Evolutionary conservation across 495 filamentous ascomycete species (phyloP).

Genomic region (Aspergillus nidulans): DNA sequence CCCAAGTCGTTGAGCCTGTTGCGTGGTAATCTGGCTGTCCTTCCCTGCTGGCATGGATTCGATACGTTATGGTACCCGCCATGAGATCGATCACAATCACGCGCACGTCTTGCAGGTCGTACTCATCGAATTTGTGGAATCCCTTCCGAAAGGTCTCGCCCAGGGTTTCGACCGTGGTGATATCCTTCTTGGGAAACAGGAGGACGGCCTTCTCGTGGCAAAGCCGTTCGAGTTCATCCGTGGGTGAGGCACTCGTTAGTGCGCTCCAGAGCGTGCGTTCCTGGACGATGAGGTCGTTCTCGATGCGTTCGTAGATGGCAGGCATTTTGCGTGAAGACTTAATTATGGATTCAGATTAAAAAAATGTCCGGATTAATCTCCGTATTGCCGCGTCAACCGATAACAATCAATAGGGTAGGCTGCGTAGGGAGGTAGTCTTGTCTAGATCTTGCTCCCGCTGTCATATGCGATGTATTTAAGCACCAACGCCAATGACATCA

Average conservation of each 20-base stretch:
- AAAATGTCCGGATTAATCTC: too few species aligned
- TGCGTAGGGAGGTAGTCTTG: too few species aligned
- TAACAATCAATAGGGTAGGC: too few species aligned
- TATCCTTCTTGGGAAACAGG: conserved; percentile 36
- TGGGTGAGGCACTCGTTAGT: neutral
- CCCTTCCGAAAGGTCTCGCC: conserved; percentile 29
- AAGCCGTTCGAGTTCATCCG: conserved; percentile 27
- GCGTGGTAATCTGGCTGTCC: neutral
- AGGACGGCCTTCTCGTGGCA: conserved; percentile 33
- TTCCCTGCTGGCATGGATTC: conserved; percentile 7
- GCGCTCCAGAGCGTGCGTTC: conserved; percentile 36
- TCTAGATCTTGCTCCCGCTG: neutral
- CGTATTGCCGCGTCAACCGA: too few species aligned
- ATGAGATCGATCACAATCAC: conserved; percentile 44
- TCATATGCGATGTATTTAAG: neutral
- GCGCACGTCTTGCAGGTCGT: conserved; percentile 35
- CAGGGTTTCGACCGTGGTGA: conserved; percentile 33
- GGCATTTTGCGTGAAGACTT: conserved; percentile 18
- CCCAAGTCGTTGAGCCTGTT: conserved; percentile 37
- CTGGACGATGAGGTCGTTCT: conserved; percentile 35
- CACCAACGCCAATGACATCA: conserved; percentile 6
- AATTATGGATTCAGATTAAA: neutral
- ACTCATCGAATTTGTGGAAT: conserved; percentile 42
- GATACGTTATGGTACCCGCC: conserved; percentile 39
- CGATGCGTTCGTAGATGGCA: conserved; percentile 43